Evolutionary conservation across 2,329 filamentous ascomycete genomes (phyloP).

Genomic region (Fusarium metavorans): DNA sequence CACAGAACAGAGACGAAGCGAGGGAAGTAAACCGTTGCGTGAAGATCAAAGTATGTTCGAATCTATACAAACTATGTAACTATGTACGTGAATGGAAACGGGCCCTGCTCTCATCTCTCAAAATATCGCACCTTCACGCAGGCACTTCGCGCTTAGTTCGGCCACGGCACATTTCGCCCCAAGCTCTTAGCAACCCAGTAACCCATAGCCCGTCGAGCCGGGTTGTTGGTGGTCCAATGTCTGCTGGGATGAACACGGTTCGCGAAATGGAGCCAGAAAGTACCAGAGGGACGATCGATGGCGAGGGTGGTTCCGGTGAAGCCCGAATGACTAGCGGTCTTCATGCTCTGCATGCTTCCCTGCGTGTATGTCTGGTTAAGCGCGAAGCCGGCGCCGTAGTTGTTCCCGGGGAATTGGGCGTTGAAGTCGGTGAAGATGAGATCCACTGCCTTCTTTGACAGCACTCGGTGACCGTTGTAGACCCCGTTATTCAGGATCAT

Average conservation of each 20-base stretch:
- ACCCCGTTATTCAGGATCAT: background rate
- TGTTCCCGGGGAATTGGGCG: slow-evolving; percentile 45
- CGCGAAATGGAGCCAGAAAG: background rate
- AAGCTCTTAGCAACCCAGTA: background rate
- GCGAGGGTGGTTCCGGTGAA: slow-evolving; percentile 43
- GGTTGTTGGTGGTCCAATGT: background rate
- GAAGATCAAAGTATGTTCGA: background rate
- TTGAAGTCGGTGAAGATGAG: background rate
- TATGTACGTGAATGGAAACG: background rate
- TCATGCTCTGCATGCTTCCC: slow-evolving; percentile 43
- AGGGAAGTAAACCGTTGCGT: background rate
- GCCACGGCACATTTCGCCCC: background rate
- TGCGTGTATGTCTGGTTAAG: slow-evolving; percentile 49
- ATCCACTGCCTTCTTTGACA: background rate
- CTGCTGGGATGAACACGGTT: background rate
- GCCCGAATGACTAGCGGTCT: slow-evolving; percentile 41
- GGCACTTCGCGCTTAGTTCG: background rate
- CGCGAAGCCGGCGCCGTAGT: slow-evolving; percentile 49
- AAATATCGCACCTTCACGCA: background rate
- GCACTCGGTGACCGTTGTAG: background rate
- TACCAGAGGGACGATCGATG: slow-evolving; percentile 30
- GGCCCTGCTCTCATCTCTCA: background rate
- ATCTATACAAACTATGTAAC: background rate
- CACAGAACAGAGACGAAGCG: background rate
- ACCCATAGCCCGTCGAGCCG: background rate